Conservation (phyloP, 1,284 basidiomycete species). For the Hemileia vastatrix region DNA sequence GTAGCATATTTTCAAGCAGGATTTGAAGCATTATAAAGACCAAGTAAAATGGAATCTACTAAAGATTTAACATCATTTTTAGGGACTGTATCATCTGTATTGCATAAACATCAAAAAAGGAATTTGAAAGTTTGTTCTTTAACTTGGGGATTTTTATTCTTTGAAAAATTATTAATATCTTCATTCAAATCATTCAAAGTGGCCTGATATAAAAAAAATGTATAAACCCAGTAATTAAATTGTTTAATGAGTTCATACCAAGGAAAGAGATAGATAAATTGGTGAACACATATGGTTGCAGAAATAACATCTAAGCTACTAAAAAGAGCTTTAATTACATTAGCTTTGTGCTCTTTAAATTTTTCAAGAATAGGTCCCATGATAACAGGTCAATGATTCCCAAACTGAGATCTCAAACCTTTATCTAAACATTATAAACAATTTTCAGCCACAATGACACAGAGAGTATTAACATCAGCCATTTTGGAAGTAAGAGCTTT, state of each 20-base stretch:
- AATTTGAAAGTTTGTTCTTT: conserved; percentile 88
- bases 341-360: conserved; percentile 85
- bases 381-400: conserved; percentile 61
- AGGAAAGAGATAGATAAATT: not conserved
- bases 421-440: conserved; percentile 77
- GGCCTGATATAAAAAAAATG: conserved; percentile 50
- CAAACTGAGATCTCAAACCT: conserved; percentile 62
- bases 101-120: conserved; percentile 66
- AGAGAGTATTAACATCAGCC: conserved; percentile 89
- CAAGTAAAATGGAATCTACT: conserved; percentile 63
- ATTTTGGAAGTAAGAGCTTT: conserved; percentile 70
- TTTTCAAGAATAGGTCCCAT: conserved; percentile 75
- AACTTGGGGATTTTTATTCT: conserved; percentile 92
- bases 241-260: not conserved
- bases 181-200: conserved; percentile 74
- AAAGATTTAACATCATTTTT: conserved; percentile 71
- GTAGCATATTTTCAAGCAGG: conserved; percentile 84
- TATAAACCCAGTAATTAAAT: conserved; percentile 10
- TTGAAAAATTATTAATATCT: conserved; percentile 65
- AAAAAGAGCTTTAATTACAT: conserved; percentile 78
- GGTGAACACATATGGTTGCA: conserved; percentile 55
- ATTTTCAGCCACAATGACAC: conserved; percentile 77
- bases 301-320: conserved; percentile 82
- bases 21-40: conserved; percentile 80
- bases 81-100: conserved; percentile 56